Percentiles rank a stretch among this genome's conserved stretches.
Conservation (phyloP, 805 yeast species). For the Cyberlindnera suaveolens region DNA sequence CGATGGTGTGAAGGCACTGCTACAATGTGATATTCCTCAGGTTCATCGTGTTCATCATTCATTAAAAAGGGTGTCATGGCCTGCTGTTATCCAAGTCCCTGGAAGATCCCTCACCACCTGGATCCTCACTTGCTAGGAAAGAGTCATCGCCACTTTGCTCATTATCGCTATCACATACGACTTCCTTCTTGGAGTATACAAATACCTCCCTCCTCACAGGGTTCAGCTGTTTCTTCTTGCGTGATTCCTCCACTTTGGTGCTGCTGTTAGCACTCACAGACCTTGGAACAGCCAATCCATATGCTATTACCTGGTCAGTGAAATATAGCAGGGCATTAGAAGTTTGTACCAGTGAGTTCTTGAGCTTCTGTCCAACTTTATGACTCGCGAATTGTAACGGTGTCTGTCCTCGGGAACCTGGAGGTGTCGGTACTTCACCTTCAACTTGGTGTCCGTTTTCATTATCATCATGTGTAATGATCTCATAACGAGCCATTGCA, state of each 20-base stretch:
- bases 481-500: slow-evolving; percentile 18
- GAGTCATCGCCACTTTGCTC: slow-evolving; percentile 5
- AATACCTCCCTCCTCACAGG: slow-evolving; percentile 31
- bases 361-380: slow-evolving; percentile 10
- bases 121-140: too few relatives aligned
- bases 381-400: not conserved
- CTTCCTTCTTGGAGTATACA: slow-evolving; percentile 37
- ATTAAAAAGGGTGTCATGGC: too few relatives aligned
- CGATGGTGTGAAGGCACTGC: too few relatives aligned
- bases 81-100: not conserved
- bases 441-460: slow-evolving; percentile 5
- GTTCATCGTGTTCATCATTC: too few relatives aligned
- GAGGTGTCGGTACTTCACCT: not conserved
- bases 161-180: slow-evolving; percentile 32
- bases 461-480: slow-evolving; percentile 13
- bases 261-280: slow-evolving; percentile 32
- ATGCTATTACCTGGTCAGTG: slow-evolving; percentile 49
- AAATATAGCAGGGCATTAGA: slow-evolving; percentile 35
- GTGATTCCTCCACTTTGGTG: slow-evolving; percentile 7
- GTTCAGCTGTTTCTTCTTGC: slow-evolving; percentile 22
- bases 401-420: not conserved
- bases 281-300: slow-evolving; percentile 52
- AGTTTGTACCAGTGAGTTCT: slow-evolving; percentile 23
- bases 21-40: too few relatives aligned
- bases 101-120: not conserved